Evolutionary conservation across 1,284 basidiomycete genomes (phyloP), one percentile per base, ranked within the genome.

Genomic region (Trichosporon ovoides): DNA sequence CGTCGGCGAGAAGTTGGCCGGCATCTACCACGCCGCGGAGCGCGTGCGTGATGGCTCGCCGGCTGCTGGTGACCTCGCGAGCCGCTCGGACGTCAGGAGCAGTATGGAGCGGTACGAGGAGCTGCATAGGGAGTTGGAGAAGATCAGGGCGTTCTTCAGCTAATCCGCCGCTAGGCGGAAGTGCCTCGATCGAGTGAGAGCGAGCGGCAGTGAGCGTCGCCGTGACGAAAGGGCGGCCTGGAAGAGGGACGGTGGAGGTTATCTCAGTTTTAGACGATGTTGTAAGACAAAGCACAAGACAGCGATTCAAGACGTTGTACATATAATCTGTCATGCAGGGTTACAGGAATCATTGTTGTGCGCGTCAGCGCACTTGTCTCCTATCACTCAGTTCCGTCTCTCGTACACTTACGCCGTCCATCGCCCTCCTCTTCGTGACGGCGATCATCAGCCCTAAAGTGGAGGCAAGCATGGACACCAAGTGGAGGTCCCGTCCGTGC

Each of bases 71-170:
- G 40, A 49, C 5, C 49, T 54, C 11, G 31, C 48, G 13, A 38
- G 28, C 38, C 56, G 65, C 48, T 48, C 56, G 3, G 70, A 73
- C 18, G 51, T 63, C 22, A 24, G 68, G 38, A 40, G 55, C 33
- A 68, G 67, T 58, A 69, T 69, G 1, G 54, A 52, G 14, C 67
- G 68, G 56, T 75, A 66, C 64, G 62, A 72, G 46, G 70, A 65
- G 56, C 70, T 68, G 70, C 72, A 75, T 59, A 55, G 58, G 13
- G 72, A 74, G 62, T 59, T 75, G 55, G 63, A 64, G 46, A 65
- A 61, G 13, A 73, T 75, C 31, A 58, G 70, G 48, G 53, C 64
- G 51, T 73, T 71, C 71, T 75, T 75, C 28, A 31, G 16, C 16
- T 31, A n/a, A 13, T 16, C 20, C 13, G 14, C n/a, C n/a, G n/a